Conservation (phyloP, 768 basidiomycete genomes). For the Boletellus ananiceps region DNA sequence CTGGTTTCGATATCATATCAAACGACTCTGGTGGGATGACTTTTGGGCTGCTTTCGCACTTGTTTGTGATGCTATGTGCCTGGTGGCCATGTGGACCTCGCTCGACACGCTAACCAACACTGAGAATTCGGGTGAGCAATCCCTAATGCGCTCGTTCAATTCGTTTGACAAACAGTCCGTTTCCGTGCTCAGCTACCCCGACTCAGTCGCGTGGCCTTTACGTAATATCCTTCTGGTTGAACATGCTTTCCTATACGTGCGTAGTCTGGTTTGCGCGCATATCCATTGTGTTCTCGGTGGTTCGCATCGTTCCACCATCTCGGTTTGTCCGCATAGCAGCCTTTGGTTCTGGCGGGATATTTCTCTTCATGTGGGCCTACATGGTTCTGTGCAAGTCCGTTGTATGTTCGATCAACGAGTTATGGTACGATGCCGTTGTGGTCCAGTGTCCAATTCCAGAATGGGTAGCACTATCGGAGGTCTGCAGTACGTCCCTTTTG, state of each 20-base stretch:
- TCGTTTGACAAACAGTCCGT: neutral
- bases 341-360: slow-evolving; percentile 2
- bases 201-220: slow-evolving; percentile 15
- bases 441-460: slow-evolving; percentile 45
- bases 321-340: neutral
- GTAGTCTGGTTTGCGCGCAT: slow-evolving; percentile 26
- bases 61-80: slow-evolving; percentile 4
- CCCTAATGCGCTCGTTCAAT: neutral
- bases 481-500: slow-evolving; percentile 40
- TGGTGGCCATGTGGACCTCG: slow-evolving; percentile 18
- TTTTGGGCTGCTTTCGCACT: slow-evolving; percentile 21
- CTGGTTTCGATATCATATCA: slow-evolving; percentile 20
- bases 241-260: slow-evolving; percentile 20
- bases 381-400: slow-evolving; percentile 23
- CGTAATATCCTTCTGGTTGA: slow-evolving; percentile 18
- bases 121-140: slow-evolving; percentile 10
- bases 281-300: slow-evolving; percentile 22
- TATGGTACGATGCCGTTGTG: slow-evolving; percentile 35
- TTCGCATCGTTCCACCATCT: slow-evolving; percentile 21
- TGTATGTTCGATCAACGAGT: slow-evolving; percentile 37
- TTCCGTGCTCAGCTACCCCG: slow-evolving; percentile 24
- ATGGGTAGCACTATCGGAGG: slow-evolving; percentile 47
- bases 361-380: slow-evolving; percentile 19
- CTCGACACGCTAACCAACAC: slow-evolving; percentile 22
- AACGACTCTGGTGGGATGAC: slow-evolving; percentile 29